Conservation (phyloP, 1,284 basidiomycete genomes). For the Malassezia caprae region DNA sequence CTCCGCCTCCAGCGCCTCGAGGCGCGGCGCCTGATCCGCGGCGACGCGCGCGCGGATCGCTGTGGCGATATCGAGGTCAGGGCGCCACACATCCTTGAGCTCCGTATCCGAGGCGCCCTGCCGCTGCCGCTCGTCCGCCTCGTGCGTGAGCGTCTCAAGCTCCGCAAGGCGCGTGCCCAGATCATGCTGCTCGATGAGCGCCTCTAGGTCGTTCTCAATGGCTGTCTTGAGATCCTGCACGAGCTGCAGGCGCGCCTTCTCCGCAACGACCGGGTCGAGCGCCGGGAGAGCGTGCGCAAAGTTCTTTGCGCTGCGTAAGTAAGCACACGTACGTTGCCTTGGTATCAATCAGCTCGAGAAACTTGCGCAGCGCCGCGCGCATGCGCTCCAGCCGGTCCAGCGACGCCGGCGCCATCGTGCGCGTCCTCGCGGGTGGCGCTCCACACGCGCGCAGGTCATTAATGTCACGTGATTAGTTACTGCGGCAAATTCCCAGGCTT, state of each 20-base stretch:
- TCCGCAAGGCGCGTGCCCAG: slow-evolving; percentile 25
- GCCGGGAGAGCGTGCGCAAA: slow-evolving; percentile 26
- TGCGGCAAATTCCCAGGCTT: slow-evolving; percentile 19
- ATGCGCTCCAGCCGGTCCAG: slow-evolving; percentile 29
- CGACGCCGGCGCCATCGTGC: background rate
- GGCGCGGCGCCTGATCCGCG: slow-evolving; percentile 25
- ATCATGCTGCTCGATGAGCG: slow-evolving; percentile 27
- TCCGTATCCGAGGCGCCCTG: slow-evolving; percentile 19
- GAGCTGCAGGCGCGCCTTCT: slow-evolving; percentile 27
- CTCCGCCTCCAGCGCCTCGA: slow-evolving; percentile 22
- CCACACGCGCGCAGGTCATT: background rate
- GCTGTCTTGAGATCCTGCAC: slow-evolving; percentile 29
- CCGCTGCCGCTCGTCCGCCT: slow-evolving; percentile 29
- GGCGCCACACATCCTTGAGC: slow-evolving; percentile 35
- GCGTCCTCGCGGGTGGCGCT: background rate
- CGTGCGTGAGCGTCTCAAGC: slow-evolving; percentile 25
- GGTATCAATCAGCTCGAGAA: slow-evolving; percentile 32
- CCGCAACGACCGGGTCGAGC: slow-evolving; percentile 22
- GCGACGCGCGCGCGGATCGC: slow-evolving; percentile 30
- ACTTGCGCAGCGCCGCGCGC: slow-evolving; percentile 28
- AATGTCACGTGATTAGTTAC: slow-evolving; percentile 14
- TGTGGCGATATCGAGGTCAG: slow-evolving; percentile 29
- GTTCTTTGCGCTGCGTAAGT: slow-evolving; percentile 14
- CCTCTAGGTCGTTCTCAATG: slow-evolving; percentile 28
- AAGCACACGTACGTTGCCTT: slow-evolving; percentile 20